phyloP scores from a whole-genome alignment of 371 early-diverging fungal genomes.

The Circinella umbellata region DNA sequence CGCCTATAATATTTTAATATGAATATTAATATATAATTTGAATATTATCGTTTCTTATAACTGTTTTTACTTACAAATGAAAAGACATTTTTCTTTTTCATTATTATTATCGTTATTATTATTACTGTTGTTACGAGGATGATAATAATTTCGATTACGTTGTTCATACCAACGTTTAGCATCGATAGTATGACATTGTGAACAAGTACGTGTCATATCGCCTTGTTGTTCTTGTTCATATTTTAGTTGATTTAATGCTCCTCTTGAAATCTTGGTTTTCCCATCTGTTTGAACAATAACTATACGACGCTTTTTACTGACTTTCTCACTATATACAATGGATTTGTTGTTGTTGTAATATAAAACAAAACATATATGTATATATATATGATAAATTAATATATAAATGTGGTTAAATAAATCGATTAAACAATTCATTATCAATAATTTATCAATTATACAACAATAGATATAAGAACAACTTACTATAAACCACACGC shows the following conservation, averaged over 20 bases:
- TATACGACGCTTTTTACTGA: slow-evolving; percentile 11
- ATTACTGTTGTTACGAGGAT: neutral
- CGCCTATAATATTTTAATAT: neutral
- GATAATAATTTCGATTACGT: neutral
- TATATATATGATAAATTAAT: neutral
- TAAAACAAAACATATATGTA: too few species aligned
- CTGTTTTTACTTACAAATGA: too few species aligned
- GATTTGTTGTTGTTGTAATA: neutral
- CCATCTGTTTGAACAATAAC: slow-evolving; percentile 24
- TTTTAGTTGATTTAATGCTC: neutral
- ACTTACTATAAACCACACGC: slow-evolving; percentile 95
- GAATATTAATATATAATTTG: too few species aligned
- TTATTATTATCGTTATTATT: neutral
- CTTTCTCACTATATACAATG: slow-evolving; percentile 21
- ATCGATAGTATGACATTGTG: slow-evolving; percentile 2
- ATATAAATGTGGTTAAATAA: too few species aligned
- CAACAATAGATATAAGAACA: too few species aligned
- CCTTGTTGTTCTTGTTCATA: neutral
- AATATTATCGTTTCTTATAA: too few species aligned
- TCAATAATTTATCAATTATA: too few species aligned
- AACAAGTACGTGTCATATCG: neutral
- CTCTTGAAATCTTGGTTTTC: slow-evolving; percentile 18
- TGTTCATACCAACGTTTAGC: slow-evolving; percentile 31
- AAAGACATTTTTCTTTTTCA: too few species aligned
- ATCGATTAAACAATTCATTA: too few species aligned